These are phyloP conservation scores for Melaleuca quinquenervia DNA, from an alignment of 345 rosid species.

Conservation along the genomic window DNA sequence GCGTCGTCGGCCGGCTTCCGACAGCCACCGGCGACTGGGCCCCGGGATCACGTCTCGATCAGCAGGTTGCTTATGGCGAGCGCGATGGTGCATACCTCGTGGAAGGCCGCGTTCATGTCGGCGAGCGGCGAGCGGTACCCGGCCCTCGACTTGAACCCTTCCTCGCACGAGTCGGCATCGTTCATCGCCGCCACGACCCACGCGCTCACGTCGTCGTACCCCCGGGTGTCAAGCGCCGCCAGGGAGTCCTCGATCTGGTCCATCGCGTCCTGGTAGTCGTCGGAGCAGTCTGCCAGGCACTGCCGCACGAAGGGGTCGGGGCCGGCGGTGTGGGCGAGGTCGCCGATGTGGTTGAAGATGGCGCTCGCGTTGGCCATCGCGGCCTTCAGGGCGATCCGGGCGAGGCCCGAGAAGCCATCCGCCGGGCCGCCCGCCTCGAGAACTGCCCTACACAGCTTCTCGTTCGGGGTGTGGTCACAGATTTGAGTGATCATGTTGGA, in stretches of 20 bases:
- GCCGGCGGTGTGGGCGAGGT: background rate
- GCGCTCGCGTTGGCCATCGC: background rate
- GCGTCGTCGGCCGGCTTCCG: background rate
- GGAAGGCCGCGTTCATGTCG: background rate
- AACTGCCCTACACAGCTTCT: background rate
- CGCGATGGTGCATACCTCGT: slow-evolving; percentile 1
- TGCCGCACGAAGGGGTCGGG: background rate
- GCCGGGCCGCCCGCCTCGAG: background rate
- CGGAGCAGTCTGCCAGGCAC: slow-evolving; percentile 8
- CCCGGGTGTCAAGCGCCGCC: background rate
- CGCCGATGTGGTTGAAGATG: background rate
- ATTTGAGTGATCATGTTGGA: background rate
- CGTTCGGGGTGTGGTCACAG: background rate
- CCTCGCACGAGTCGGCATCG: slow-evolving; percentile 14
- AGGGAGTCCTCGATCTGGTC: slow-evolving; percentile 9
- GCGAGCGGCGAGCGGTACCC: slow-evolving; percentile 6
- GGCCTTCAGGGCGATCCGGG: background rate
- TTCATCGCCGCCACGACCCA: slow-evolving; percentile 16
- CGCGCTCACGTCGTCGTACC: background rate
- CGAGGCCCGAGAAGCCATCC: background rate
- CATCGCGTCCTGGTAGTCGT: slow-evolving; percentile 5
- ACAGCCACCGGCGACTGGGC: background rate
- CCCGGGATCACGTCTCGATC: background rate
- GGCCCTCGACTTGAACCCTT: background rate
- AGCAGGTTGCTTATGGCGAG: slow-evolving; percentile 3